Evolutionary conservation across 805 yeast genomes (phyloP).

Genomic region (Saturnispora gosingensis): DNA sequence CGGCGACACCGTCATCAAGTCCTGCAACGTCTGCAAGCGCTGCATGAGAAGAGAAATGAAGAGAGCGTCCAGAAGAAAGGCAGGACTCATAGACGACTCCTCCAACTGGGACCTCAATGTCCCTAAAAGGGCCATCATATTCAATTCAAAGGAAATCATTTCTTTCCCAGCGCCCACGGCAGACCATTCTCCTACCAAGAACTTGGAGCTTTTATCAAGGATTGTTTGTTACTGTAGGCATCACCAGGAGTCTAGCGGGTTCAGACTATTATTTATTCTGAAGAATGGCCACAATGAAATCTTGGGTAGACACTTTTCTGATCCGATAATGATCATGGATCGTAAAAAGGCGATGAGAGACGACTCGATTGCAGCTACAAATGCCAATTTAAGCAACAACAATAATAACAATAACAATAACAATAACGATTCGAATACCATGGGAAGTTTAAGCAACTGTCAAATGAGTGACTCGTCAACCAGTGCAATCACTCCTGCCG

Average conservation of each 20-base stretch:
- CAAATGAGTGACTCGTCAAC: conserved; percentile 4
- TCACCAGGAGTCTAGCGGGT: conserved; percentile 83
- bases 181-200: conserved; percentile 23
- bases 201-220: conserved; percentile 52
- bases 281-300: conserved; percentile 52
- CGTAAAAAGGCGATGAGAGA: conserved; percentile 59
- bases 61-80: conserved; percentile 86
- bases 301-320: conserved; percentile 62
- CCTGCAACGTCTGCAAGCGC: conserved; percentile 73
- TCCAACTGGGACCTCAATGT: conserved; percentile 68
- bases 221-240: conserved; percentile 95
- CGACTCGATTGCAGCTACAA: not conserved
- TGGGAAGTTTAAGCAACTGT: not conserved
- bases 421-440: not conserved
- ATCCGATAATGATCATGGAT: conserved; percentile 86
- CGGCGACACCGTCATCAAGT: conserved; percentile 18
- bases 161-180: conserved; percentile 55
- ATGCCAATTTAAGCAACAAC: not conserved
- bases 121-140: conserved; percentile 75
- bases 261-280: conserved; percentile 59
- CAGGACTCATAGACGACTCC: conserved; percentile 64
- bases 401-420: not conserved
- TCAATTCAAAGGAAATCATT: conserved; percentile 84
- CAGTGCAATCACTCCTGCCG: conserved; percentile 3
- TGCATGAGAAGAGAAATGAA: conserved; percentile 91